Evolutionary conservation across 1,139 yeast genomes (phyloP), one percentile per base, ranked within the genome.

Genomic region (Blastobotrys persicus): DNA sequence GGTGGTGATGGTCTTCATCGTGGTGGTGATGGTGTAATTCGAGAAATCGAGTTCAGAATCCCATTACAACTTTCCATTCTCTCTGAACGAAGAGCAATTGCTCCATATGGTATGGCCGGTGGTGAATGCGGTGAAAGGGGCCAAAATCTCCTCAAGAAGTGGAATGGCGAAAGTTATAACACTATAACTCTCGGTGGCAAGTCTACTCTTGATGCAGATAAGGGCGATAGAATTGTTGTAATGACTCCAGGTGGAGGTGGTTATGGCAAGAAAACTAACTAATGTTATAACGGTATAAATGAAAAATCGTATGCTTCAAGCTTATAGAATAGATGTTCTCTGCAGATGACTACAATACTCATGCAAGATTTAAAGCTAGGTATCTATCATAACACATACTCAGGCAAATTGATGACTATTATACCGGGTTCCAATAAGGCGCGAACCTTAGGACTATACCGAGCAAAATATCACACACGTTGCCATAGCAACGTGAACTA

Each of bases 1-100:
- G 88, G 88, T 17, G 88, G 88, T 26, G 54, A 50, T 2, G 88
- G 88, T 11, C 65, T 67, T 52, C 74, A 67, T 60, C 57, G 50
- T 1, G 88, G 88, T 28, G 88, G 88, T 17, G 73, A 79, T 55
- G 88, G 88, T 42, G 81, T 80, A 6, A 61, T 79, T 11, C 74
- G 88, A 44, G 85, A 80, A 51, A 74, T 82, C 46, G 83, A 81
- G 61, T 83, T 83, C 63, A 68, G 80, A 16, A 68, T 72, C 19
- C 75, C 78, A 1, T 76, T 81, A 16, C 77, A 76, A 52, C 81
- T 77, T 4, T 80, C 87, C 1, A 79, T 82, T 31, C 64, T 82
- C 42, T 78, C 83, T 43, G 87, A 83, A 59, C 71, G 88, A 55
- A 70, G 88, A 46, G 77, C 78, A 3, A 65, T 72, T 43, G 75